phyloP scores from a whole-genome alignment of 169 alveolate genomes.

The Eimeria falciformis region DNA sequence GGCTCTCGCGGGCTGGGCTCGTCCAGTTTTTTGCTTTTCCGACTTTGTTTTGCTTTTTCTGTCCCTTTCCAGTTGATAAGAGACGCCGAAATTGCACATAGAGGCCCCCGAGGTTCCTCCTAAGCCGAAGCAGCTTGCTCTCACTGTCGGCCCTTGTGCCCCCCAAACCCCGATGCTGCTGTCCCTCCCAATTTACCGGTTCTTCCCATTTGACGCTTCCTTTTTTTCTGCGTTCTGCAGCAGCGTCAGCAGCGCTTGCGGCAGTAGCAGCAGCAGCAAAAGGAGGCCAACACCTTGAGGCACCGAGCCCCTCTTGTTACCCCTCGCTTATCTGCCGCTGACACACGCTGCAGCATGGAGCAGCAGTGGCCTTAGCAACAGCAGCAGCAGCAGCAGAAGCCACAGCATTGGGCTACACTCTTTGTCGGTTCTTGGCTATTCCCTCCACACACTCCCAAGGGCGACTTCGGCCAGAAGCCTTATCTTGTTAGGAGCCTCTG shows the following conservation, averaged over 20 bases:
- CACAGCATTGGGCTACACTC: too few relatives aligned
- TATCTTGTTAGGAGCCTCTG: too few relatives aligned
- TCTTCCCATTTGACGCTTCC: background rate
- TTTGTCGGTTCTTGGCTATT: too few relatives aligned
- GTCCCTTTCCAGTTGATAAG: background rate
- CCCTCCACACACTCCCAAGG: too few relatives aligned
- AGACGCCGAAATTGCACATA: background rate
- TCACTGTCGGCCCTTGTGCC: background rate
- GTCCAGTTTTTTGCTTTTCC: background rate
- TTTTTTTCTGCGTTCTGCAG: background rate
- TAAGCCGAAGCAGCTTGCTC: background rate
- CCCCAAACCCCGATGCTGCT: conserved; percentile 25
- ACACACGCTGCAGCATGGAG: background rate
- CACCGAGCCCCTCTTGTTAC: too few relatives aligned
- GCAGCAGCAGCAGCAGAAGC: background rate
- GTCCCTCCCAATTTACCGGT: background rate
- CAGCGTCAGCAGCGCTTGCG: background rate
- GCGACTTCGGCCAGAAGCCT: too few relatives aligned
- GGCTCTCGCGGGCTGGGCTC: background rate
- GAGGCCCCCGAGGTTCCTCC: background rate
- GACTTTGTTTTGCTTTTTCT: background rate
- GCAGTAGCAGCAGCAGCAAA: conserved; percentile 19
- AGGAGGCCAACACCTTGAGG: too few relatives aligned
- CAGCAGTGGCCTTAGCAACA: conserved; percentile 3
- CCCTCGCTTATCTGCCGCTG: too few relatives aligned